Evolutionary conservation across 768 basidiomycete genomes (phyloP), one percentile per base, ranked within the genome.

Genomic region (Kwoniella europaea): DNA sequence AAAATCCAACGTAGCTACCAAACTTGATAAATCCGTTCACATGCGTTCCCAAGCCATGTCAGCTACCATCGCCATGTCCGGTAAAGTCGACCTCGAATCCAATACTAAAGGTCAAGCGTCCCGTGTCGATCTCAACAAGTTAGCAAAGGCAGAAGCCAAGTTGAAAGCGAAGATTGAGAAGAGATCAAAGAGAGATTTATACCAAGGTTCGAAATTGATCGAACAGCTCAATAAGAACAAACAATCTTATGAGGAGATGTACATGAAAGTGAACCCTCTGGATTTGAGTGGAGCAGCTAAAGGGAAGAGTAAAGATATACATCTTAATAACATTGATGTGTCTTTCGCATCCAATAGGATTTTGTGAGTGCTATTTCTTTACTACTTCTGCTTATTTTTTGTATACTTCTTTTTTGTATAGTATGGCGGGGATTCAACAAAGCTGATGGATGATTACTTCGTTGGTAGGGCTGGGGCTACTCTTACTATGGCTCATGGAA

Each of bases 181-280:
- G 85, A 89, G 97, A n/a, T 86, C 93, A 2, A 88, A 90, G 66
- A 86, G 92, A 75, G 92, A 93, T 85, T 87, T 97, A 46, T 99
- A 97, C 82, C 96, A 98, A 81, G 96, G 97, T 9, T 95, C 93
- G 9, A 98, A 97, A 84, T 86, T 99, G 42, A 87, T 99, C 65
- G 94, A 97, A 79, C 59, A 61, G 22, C 90, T 93, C 74, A 90
- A 92, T 84, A 89, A 90, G 83, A 94, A 94, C 85, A 93, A 98
- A 90, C 94, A 98, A 91, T 89, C 91, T 20, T 98, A 98, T 85
- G 96, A 98, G 81, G 97, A 99, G 81, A 91, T 99, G 89, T 99
- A 94, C 85, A 92, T 99, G 92, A 93, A 97, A 88, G 94, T 90
- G 85, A 99, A 99, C 84, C 94, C 97, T 52, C 84, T 99, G 69